A percentile compares a stretch with the other conserved stretches of the same genome.
Evolutionary conservation across 108 stramenopile species (phyloP).

Genomic region (Stephanodiscus minutulus): DNA sequence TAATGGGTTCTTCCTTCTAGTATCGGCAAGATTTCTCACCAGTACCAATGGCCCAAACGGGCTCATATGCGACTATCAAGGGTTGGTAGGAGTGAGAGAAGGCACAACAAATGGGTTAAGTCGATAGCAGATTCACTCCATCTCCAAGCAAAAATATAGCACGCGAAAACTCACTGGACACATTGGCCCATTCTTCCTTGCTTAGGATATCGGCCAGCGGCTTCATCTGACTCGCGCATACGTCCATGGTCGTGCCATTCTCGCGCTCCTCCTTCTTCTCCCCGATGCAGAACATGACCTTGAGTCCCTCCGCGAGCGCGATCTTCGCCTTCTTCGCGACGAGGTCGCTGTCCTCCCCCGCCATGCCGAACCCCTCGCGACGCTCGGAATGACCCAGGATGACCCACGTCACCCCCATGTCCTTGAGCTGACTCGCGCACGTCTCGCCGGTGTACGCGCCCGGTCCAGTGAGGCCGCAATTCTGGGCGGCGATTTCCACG

Average conservation of each 20-base stretch:
- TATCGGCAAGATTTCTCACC: constrained; percentile 23
- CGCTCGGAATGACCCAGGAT: constrained; percentile 99
- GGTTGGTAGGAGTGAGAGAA: neutral
- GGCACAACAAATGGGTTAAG: neutral
- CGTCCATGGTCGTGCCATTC: constrained; percentile 87
- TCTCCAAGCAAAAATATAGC: neutral
- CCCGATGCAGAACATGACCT: constrained; percentile 97
- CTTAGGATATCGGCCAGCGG: constrained; percentile 75
- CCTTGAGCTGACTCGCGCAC: constrained; percentile 84
- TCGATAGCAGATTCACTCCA: too few species aligned
- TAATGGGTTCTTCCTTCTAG: neutral
- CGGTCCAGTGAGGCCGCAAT: constrained; percentile 67
- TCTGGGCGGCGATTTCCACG: constrained; percentile 84
- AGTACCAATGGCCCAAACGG: constrained; percentile 96
- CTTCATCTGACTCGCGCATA: constrained; percentile 87
- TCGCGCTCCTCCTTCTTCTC: constrained; percentile 99
- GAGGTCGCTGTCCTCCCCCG: constrained; percentile 87
- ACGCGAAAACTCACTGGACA: constrained; percentile 77
- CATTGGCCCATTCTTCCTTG: constrained; percentile 85
- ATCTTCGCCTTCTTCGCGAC: constrained; percentile 96
- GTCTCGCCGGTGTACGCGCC: constrained; percentile 99
- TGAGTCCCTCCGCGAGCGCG: constrained; percentile 94
- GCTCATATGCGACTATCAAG: constrained; percentile 72
- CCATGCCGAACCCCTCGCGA: constrained; percentile 92
- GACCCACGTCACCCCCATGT: constrained; percentile 96